These are phyloP conservation scores for Talaromyces proteolyticus DNA, from an alignment of 495 filamentous ascomycete species.

Conservation along the genomic window DNA sequence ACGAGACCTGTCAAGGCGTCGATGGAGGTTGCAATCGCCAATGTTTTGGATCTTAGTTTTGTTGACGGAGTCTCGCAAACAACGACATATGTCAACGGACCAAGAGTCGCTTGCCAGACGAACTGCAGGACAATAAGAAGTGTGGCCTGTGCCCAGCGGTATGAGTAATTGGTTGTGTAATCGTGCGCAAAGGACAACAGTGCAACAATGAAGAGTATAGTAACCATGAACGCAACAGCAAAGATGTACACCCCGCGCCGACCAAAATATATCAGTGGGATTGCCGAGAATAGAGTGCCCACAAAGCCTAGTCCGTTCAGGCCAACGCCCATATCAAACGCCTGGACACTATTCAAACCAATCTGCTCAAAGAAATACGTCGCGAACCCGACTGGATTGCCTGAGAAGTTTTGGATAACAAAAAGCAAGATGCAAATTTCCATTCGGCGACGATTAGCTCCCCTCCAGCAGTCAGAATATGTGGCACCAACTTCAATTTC, in stretches of 20 bases:
- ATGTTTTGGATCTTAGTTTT: slow-evolving; percentile 4
- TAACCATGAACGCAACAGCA: slow-evolving; percentile 1
- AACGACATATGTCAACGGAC: slow-evolving; percentile 1
- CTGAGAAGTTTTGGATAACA: slow-evolving; percentile 31
- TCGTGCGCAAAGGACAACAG: slow-evolving; percentile 5
- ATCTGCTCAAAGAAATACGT: slow-evolving; percentile 50
- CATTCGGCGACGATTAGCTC: slow-evolving; percentile 29
- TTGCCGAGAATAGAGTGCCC: background rate
- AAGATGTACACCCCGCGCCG: background rate
- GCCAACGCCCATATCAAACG: slow-evolving; percentile 10
- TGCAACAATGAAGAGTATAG: slow-evolving; percentile 1
- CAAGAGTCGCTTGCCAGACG: background rate
- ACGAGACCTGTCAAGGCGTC: background rate
- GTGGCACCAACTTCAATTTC: slow-evolving; percentile 20
- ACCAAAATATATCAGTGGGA: slow-evolving; percentile 7
- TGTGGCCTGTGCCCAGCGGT: slow-evolving; percentile 5
- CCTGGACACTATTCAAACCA: slow-evolving; percentile 35
- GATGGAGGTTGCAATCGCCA: slow-evolving; percentile 3
- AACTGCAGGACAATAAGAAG: slow-evolving; percentile 3
- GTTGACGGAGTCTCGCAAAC: slow-evolving; percentile 5
- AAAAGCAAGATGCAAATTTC: slow-evolving; percentile 33
- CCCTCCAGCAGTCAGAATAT: slow-evolving; percentile 26
- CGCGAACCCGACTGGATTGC: slow-evolving; percentile 32
- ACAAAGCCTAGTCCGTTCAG: slow-evolving; percentile 9
- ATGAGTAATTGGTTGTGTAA: slow-evolving; percentile 1